Conservation (phyloP, 352 stramenopile genomes). For the Phytopythium helicoides region DNA sequence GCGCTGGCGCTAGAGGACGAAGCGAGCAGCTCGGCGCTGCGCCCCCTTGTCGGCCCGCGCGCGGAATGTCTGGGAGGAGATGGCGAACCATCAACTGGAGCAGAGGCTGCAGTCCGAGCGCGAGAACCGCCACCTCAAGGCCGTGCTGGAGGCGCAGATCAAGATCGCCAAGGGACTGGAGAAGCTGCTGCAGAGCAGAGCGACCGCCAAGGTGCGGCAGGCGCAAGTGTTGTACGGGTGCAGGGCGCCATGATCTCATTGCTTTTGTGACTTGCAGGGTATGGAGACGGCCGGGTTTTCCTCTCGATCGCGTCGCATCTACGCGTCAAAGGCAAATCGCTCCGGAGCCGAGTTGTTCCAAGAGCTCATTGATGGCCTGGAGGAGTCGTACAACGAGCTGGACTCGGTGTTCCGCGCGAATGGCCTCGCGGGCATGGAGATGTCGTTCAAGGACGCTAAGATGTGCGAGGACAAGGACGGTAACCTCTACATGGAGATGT, state of each 20-base stretch:
- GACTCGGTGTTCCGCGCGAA: slow-evolving; percentile 34
- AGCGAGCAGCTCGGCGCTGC: too few relatives aligned
- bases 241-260: background rate
- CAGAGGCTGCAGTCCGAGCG: slow-evolving; percentile 44
- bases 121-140: slow-evolving; percentile 54
- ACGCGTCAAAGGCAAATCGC: slow-evolving; percentile 20
- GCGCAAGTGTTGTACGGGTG: background rate
- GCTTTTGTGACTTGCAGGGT: slow-evolving; percentile 11
- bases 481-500: slow-evolving; percentile 44
- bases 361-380: slow-evolving; percentile 31
- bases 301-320: slow-evolving; percentile 21
- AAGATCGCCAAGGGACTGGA: slow-evolving; percentile 55
- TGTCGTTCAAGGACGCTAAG: slow-evolving; percentile 29
- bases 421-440: slow-evolving; percentile 23
- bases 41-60: slow-evolving; percentile 1
- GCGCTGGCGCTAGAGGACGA: background rate
- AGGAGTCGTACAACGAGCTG: slow-evolving; percentile 33
- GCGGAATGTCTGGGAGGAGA: slow-evolving; percentile 33
- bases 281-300: slow-evolving; percentile 30
- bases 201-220: slow-evolving; percentile 18
- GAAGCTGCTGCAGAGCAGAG: slow-evolving; percentile 31
- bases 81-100: slow-evolving; percentile 37
- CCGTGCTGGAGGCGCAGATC: slow-evolving; percentile 56
- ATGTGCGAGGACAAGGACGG: slow-evolving; percentile 27
- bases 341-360: slow-evolving; percentile 26